A percentile compares a stretch with the other conserved stretches of the same genome.
These are phyloP conservation scores for Pseudopyrenochaeta lycopersici DNA, from an alignment of 2,329 filamentous ascomycete genomes.

Conservation along the genomic window DNA sequence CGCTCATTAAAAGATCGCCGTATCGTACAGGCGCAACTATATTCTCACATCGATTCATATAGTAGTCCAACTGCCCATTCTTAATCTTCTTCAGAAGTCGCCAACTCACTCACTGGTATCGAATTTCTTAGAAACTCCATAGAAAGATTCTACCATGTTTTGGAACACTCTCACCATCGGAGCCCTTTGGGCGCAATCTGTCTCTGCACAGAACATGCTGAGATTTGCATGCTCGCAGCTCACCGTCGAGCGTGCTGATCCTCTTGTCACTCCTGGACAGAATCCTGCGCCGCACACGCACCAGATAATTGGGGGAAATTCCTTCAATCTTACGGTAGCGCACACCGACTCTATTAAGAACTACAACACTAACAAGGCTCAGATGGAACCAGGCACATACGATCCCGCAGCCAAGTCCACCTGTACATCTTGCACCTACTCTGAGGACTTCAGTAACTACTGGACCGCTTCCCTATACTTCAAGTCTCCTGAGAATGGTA, in stretches of 20 bases:
- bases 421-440: slow-evolving; percentile 43
- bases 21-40: slow-evolving; percentile 10
- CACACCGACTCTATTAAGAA: neutral
- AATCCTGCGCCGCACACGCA: slow-evolving; percentile 40
- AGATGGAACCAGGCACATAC: slow-evolving; percentile 39
- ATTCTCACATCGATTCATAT: neutral
- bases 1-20: slow-evolving; percentile 6
- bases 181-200: slow-evolving; percentile 33
- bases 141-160: slow-evolving; percentile 26
- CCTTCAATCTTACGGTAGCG: slow-evolving; percentile 43
- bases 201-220: slow-evolving; percentile 43
- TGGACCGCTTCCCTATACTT: slow-evolving; percentile 46
- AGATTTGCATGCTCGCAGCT: slow-evolving; percentile 46
- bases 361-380: slow-evolving; percentile 18
- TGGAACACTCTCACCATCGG: slow-evolving; percentile 31
- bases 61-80: neutral
- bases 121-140: neutral
- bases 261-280: slow-evolving; percentile 39
- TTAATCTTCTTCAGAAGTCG: slow-evolving; percentile 18
- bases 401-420: slow-evolving; percentile 35
- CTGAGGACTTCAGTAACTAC: slow-evolving; percentile 42
- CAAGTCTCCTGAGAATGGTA: slow-evolving; percentile 41
- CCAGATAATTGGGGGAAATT: slow-evolving; percentile 45
- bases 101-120: neutral
- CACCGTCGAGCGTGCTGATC: slow-evolving; percentile 64